Evolutionary conservation across 169 alveolate genomes (phyloP), one percentile per base, ranked within the genome.

Genomic region (Plasmodium reichenowi): DNA sequence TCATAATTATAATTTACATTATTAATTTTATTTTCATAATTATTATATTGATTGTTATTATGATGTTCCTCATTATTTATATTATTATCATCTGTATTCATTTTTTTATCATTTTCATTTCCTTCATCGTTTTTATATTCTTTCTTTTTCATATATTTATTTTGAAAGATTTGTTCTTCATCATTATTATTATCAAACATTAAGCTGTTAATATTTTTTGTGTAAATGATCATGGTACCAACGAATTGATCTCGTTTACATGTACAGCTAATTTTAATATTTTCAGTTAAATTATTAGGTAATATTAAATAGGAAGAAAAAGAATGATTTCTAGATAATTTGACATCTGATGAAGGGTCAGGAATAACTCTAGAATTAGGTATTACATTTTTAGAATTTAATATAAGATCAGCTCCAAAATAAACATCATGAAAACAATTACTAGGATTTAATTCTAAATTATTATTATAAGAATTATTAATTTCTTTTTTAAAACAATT

Each of bases 311-410:
- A 75, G 22, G 88, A 75, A 48, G 64, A 15, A 68, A 54, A 75
- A 43, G 88, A 75, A 75, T 75, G 88, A 59, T 22, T 63, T 75
- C 48, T 45, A 5, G 88, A 13, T n/a, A 75, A 45, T 2, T 60
- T 20, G 29, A 75, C 88, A 60, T 75, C 88, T 12, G 62, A 4
- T 4, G 75, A 17, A 2, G 88, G 64, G 64, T 75, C 88, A 43
- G 88, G 88, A 17, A 75, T 75, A 54, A 75, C 88, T 75, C 88
- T 75, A 48, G 88, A 75, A 12, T 75, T 75, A 3, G 88, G 88
- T 47, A 75, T 75, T 56, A 75, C 48, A 75, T 75, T 75, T 48
- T 75, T 75, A 5, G 88, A 62, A 10, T 52, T 12, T 67, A 75
- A 63, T 45, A 24, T 45, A 1, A 75, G 26, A 9, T 75, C 88